phyloP scores from a whole-genome alignment of 441 rosid genomes.

The Populus hybrid region DNA sequence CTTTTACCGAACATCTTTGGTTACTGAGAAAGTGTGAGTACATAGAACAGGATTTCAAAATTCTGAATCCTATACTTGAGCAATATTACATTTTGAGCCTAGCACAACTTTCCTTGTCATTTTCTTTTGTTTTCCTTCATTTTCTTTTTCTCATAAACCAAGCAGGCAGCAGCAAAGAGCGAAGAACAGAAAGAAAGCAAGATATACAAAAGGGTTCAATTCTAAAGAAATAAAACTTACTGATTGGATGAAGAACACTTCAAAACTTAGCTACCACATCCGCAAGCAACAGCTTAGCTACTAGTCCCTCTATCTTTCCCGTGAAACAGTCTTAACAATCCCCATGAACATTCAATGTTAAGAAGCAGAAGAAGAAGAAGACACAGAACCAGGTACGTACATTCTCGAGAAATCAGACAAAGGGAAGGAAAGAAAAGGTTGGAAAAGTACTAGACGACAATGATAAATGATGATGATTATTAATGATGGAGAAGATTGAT shows the following conservation, averaged over 20 bases:
- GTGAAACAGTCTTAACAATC: background rate
- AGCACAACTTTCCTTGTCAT: background rate
- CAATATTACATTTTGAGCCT: background rate
- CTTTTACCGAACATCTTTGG: slow-evolving; percentile 23
- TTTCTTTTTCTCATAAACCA: slow-evolving; percentile 24
- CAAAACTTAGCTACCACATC: background rate
- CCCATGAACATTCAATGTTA: background rate
- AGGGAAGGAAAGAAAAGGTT: background rate
- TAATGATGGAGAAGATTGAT: slow-evolving; percentile 18
- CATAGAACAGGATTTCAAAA: background rate
- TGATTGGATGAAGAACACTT: slow-evolving; percentile 10
- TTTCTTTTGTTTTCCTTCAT: background rate
- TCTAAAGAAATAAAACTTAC: slow-evolving; percentile 20
- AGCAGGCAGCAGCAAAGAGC: background rate
- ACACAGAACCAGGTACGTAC: background rate
- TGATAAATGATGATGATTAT: slow-evolving; percentile 7
- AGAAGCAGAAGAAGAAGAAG: background rate
- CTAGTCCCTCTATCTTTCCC: background rate
- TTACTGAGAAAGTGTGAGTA: slow-evolving; percentile 23
- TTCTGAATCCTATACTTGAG: background rate
- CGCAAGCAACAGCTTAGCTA: background rate
- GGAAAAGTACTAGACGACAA: slow-evolving; percentile 3
- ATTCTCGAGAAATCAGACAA: slow-evolving; percentile 10
- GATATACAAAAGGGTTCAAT: background rate
- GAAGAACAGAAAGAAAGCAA: background rate